A percentile compares a stretch with the other conserved stretches of the same genome.
phyloP scores from a whole-genome alignment of 2,329 filamentous ascomycete species.

The Berkeleyomyces rouxiae region DNA sequence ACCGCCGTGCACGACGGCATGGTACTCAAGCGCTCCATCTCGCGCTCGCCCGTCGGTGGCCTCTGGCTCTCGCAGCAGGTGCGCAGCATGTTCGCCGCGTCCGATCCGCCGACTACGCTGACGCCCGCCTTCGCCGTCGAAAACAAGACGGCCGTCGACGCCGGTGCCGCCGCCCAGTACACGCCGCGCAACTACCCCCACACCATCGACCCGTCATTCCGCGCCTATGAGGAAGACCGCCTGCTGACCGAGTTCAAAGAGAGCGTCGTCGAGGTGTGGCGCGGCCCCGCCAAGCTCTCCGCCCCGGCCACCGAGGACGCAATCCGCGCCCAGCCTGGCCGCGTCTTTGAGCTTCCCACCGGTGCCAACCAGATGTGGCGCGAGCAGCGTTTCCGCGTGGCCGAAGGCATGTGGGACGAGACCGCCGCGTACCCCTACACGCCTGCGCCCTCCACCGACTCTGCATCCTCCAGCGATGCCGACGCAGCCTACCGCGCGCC shows the following conservation, averaged over 20 bases:
- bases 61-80: slow-evolving; percentile 84
- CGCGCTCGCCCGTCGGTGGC: slow-evolving; percentile 71
- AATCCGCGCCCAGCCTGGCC: slow-evolving; percentile 54
- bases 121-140: slow-evolving; percentile 77
- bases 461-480: neutral
- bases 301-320: slow-evolving; percentile 58
- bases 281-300: slow-evolving; percentile 53
- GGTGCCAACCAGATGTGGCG: slow-evolving; percentile 93
- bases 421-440: slow-evolving; percentile 45
- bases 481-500: slow-evolving; percentile 20
- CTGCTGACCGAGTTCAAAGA: slow-evolving; percentile 95
- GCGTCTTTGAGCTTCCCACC: slow-evolving; percentile 93
- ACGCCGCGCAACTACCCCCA: slow-evolving; percentile 53
- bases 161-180: slow-evolving; percentile 61
- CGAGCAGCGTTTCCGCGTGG: slow-evolving; percentile 67
- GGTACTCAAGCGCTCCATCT: slow-evolving; percentile 77
- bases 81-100: slow-evolving; percentile 52
- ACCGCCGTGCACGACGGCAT: slow-evolving; percentile 89
- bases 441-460: neutral
- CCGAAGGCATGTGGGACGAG: slow-evolving; percentile 84
- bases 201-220: slow-evolving; percentile 52
- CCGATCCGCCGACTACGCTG: slow-evolving; percentile 51
- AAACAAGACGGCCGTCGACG: slow-evolving; percentile 78
- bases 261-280: slow-evolving; percentile 88
- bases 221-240: slow-evolving; percentile 74